Evolutionary conservation across 768 basidiomycete genomes (phyloP).

Genomic region (Mrakia frigida): DNA sequence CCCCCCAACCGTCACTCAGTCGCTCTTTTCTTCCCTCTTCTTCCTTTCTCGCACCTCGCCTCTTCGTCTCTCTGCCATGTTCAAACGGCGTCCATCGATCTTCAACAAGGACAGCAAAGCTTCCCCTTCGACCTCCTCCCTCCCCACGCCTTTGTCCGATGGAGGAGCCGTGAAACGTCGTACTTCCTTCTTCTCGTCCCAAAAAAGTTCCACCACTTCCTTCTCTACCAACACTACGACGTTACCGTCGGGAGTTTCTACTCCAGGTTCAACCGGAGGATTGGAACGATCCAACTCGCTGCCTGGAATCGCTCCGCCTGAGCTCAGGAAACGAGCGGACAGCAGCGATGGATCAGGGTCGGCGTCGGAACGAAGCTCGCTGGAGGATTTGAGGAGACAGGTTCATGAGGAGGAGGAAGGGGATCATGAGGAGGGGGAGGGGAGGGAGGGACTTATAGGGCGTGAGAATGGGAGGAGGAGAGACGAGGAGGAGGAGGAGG

Average conservation of each 20-base stretch:
- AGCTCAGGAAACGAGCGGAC: background rate
- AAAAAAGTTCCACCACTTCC: background rate
- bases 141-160: background rate
- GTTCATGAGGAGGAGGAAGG: background rate
- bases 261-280: background rate
- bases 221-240: background rate
- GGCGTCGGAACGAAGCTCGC: no score
- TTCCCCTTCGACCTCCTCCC: background rate
- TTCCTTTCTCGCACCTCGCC: background rate
- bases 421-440: background rate
- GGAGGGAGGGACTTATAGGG: background rate
- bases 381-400: background rate
- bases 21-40: background rate
- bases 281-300: background rate
- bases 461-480: background rate
- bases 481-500: background rate
- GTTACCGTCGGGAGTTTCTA: background rate
- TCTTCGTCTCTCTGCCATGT: background rate
- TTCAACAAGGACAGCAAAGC: background rate
- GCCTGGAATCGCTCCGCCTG: background rate
- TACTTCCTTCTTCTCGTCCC: background rate
- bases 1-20: background rate
- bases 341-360: background rate
- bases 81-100: conserved; percentile 25
- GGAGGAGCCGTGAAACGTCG: background rate